These are phyloP conservation scores for Mycosarcoma maydis DNA, from an alignment of 1,284 basidiomycete genomes.

Conservation along the genomic window DNA sequence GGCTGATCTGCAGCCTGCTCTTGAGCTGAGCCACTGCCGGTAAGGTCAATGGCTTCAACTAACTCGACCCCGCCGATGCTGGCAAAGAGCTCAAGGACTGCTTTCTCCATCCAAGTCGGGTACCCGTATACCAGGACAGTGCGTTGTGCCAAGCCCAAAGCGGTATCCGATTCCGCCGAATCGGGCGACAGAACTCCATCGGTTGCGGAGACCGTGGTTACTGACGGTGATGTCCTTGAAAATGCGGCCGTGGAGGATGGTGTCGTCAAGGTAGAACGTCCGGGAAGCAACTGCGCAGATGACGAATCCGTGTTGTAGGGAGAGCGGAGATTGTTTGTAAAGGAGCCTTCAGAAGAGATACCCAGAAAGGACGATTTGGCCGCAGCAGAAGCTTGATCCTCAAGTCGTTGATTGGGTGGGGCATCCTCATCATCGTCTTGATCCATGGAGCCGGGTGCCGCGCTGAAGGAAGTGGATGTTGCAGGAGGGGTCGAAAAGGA, in stretches of 20 bases:
- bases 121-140: slow-evolving; percentile 54
- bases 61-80: slow-evolving; percentile 44
- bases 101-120: slow-evolving; percentile 48
- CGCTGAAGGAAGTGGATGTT: slow-evolving; percentile 21
- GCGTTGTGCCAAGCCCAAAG: slow-evolving; percentile 41
- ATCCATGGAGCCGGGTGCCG: slow-evolving; percentile 25
- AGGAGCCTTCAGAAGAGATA: slow-evolving; percentile 6
- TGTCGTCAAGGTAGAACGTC: slow-evolving; percentile 14
- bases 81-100: slow-evolving; percentile 51
- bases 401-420: slow-evolving; percentile 44
- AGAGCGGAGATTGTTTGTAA: slow-evolving; percentile 8
- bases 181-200: slow-evolving; percentile 7
- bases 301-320: slow-evolving; percentile 6
- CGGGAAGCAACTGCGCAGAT: slow-evolving; percentile 10
- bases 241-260: slow-evolving; percentile 9
- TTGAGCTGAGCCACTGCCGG: slow-evolving; percentile 37
- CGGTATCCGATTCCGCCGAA: slow-evolving; percentile 15
- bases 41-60: slow-evolving; percentile 50
- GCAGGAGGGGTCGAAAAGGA: slow-evolving; percentile 40
- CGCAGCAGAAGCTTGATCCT: slow-evolving; percentile 35
- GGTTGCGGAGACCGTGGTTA: slow-evolving; percentile 1
- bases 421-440: slow-evolving; percentile 49
- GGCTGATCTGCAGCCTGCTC: slow-evolving; percentile 30
- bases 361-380: slow-evolving; percentile 18
- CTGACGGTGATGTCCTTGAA: slow-evolving; percentile 18